Base-by-base conservation (phyloP, 2,329 filamentous ascomycete species). In the Acrocalymma vagum region DNA sequence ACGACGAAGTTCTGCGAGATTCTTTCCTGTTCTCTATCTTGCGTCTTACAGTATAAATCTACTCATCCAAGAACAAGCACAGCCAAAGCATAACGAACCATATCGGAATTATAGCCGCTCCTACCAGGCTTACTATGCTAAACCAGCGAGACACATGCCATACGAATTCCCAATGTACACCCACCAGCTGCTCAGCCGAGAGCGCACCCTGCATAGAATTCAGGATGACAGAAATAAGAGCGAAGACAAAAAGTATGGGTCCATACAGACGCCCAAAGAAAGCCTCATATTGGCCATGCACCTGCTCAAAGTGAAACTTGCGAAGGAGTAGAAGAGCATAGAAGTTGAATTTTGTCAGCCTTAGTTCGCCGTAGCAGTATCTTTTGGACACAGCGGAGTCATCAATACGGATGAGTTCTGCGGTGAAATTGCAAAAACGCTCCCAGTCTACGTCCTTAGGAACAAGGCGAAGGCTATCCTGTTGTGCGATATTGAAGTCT, bases 1-100 rank as follows among this genome's bases (percentile, higher is more conserved):
- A 31, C 29, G 29, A 31, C 29, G 29, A 31, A 86, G 36, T 81
- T 79, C n/a, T 78, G 73, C 29, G 90, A 57, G n/a, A 26, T 11
- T 31, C 29, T 16, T 20, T 5, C 29, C 22, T 32, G 31, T 37
- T 36, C 21, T 36, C 28, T 22, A 34, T 3, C 26, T 37, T 41
- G 4, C 31, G 30, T 28, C 26, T 36, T 10, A 38, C 20, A 9
- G 37, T 37, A 29, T 27, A 46, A 20, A 46, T 24, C 42, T 38
- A 46, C 17, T 46, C 42, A 33, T 46, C 42, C 13, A 32, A 18
- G 20, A 41, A 41, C 17, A 46, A 21, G 30, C 38, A 47, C 13
- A 43, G 17, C 44, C 44, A 48, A 13, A 48, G 33, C n/a, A 39
- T n/a, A 18, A 43, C 17, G 22, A 48, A 34, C 25, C 56, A 31